phyloP scores from a whole-genome alignment of 306 rosid genomes.

The Rosa chinensis region DNA sequence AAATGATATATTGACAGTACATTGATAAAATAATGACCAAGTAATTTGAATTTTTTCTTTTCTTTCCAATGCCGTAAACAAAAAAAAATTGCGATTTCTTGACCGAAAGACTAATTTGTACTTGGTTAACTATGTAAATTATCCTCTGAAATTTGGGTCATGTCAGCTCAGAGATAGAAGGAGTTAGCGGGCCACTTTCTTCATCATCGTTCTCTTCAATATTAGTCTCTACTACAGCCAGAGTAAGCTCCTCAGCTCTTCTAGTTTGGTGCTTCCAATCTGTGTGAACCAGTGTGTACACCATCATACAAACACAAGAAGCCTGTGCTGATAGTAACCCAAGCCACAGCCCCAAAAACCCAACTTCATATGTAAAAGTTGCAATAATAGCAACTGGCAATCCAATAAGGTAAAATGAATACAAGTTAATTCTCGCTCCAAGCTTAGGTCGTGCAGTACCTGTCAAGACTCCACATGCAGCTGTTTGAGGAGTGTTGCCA shows the following conservation, averaged over 20 bases:
- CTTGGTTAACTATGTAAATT: constrained; percentile 17
- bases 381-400: constrained; percentile 62
- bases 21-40: not conserved
- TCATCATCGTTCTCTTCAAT: constrained; percentile 33
- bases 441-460: constrained; percentile 76
- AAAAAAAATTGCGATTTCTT: constrained; percentile 12
- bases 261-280: constrained; percentile 74
- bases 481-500: constrained; percentile 80
- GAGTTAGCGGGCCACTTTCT: constrained; percentile 46
- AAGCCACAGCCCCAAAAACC: constrained; percentile 74
- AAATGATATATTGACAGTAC: constrained; percentile 16
- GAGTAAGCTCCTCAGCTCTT: constrained; percentile 59
- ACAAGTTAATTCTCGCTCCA: constrained; percentile 82
- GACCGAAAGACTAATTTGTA: constrained; percentile 18
- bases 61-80: constrained; percentile 13
- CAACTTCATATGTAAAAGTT: constrained; percentile 46
- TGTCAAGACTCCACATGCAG: constrained; percentile 67
- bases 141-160: not conserved
- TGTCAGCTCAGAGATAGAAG: constrained; percentile 34
- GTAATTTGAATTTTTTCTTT: not conserved
- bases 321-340: constrained; percentile 81
- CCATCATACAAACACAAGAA: constrained; percentile 73
- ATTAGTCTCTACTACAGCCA: constrained; percentile 11
- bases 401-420: constrained; percentile 76
- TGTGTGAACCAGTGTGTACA: constrained; percentile 50